Conservation (phyloP, 495 filamentous ascomycete species). For the Tuber microsphaerosporum region DNA sequence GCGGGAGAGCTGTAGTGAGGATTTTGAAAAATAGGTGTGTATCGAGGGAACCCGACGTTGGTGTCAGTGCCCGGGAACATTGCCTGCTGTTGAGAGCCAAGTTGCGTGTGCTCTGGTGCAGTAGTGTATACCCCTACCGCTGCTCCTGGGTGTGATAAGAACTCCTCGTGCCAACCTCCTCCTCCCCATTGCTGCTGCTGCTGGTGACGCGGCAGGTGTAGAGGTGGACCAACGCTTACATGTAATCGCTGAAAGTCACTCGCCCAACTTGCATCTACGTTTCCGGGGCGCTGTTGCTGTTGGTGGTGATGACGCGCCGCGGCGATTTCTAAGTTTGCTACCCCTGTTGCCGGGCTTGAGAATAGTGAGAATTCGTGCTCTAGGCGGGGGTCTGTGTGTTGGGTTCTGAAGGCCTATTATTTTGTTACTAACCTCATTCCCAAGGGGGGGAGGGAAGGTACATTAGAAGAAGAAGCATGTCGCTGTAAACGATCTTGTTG, state of each 20-base stretch:
- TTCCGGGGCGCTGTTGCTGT: constrained; percentile 6
- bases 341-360: constrained; percentile 2
- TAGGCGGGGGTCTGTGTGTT: constrained; percentile 5
- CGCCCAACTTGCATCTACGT: constrained; percentile 8
- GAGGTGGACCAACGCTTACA: constrained; percentile 18
- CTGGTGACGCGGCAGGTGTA: constrained; percentile 23
- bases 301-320: constrained; percentile 9
- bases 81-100: not conserved
- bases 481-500: constrained; percentile 72
- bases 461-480: constrained; percentile 53
- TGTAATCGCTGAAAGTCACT: constrained; percentile 36
- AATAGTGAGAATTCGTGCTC: constrained; percentile 34
- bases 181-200: constrained; percentile 13
- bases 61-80: not conserved
- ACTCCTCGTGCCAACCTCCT: constrained; percentile 30
- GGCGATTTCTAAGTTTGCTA: not conserved
- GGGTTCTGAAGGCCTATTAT: constrained; percentile 23
- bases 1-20: not conserved
- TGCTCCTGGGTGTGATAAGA: constrained; percentile 15
- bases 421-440: constrained; percentile 9
- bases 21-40: not conserved
- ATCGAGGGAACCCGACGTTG: not conserved
- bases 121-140: constrained; percentile 33
- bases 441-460: constrained; percentile 38
- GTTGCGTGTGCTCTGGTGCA: not conserved